Base-by-base conservation (phyloP, 495 filamentous ascomycete species). In the Penicillium salamii region DNA sequence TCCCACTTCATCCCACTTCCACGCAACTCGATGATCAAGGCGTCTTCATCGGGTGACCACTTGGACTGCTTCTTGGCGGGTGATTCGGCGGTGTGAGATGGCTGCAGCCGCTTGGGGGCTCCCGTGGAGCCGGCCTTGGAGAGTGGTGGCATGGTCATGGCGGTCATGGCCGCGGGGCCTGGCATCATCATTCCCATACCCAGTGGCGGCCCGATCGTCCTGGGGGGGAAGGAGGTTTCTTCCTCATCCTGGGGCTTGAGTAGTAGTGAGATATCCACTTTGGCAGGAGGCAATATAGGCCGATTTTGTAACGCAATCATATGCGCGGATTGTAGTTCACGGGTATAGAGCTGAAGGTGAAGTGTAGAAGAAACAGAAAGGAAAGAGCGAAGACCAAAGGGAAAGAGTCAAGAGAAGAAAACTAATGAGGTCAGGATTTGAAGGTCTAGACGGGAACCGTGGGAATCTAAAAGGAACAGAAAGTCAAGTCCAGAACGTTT, bases 1-100 rank as follows among this genome's bases (percentile, higher is more conserved):
- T 97, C 93, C 93, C 93, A 98, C 59, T 97, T 97, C 87, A 95
- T 93, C 8, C 89, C 89, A 54, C 79, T 83, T 26, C 88, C 88
- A 20, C 93, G 83, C 48, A 98, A 78, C 59, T 90, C 85, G 49
- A 96, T 95, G 64, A 95, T 95, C 42, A 91, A 60, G 33, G 85
- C 84, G 63, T 97, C 90, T 69, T 98, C 93, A 34, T 96, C 89
- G 1, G 85, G 75, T 31, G 86, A 91, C 93, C 93, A 98, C 70
- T 97, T 97, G 61, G 87, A 92, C 65, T 96, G 91, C 67, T 89
- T 95, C 72, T 96, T 97, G 8, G 89, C 89, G 5, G 89, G 89
- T 0, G 88, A 88, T 53, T 91, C 87, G 47, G 71, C 64, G 1
- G 69, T 66, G 48, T 78, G 70, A 26, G 75, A 66, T 3, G 71